phyloP scores from a whole-genome alignment of 2,329 filamentous ascomycete genomes.

The Didymella sp. region DNA sequence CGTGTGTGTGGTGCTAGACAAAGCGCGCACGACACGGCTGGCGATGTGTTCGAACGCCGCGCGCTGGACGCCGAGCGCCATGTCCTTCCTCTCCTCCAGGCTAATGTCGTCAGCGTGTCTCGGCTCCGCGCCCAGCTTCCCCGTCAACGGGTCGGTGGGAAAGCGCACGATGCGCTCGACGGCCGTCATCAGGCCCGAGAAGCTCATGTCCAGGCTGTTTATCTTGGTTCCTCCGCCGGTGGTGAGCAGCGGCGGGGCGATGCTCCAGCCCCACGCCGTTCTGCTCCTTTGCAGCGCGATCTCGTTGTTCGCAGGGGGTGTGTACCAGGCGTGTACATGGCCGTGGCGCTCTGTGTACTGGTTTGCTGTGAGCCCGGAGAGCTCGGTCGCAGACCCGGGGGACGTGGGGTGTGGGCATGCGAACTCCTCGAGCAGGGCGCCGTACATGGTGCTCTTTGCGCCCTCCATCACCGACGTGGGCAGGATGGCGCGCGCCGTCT shows the following conservation, averaged over 20 bases:
- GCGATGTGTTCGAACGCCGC: constrained; percentile 87
- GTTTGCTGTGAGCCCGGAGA: constrained; percentile 24
- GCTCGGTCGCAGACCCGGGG: not conserved
- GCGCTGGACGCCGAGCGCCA: constrained; percentile 79
- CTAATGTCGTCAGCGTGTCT: constrained; percentile 53
- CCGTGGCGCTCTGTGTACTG: constrained; percentile 27
- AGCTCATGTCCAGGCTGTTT: constrained; percentile 55
- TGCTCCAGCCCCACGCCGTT: constrained; percentile 68
- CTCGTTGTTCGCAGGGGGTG: constrained; percentile 64
- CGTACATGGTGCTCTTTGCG: constrained; percentile 76
- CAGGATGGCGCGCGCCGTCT: constrained; percentile 78
- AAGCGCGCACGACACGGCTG: constrained; percentile 73
- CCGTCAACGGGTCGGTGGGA: constrained; percentile 39
- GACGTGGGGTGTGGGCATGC: constrained; percentile 61
- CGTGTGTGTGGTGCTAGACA: constrained; percentile 52
- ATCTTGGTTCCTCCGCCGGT: constrained; percentile 42
- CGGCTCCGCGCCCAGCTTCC: constrained; percentile 38
- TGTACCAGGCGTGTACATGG: constrained; percentile 59
- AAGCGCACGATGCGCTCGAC: constrained; percentile 64
- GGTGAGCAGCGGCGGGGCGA: constrained; percentile 72
- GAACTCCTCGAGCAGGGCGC: constrained; percentile 77
- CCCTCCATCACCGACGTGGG: constrained; percentile 64
- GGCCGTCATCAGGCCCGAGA: constrained; percentile 72
- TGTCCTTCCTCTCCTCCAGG: constrained; percentile 66
- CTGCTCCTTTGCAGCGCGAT: constrained; percentile 61